A percentile compares a stretch with the other conserved stretches of the same genome.
Conservation (phyloP, 2,329 filamentous ascomycete species). For the Stagonosporopsis chrysanthemi region DNA sequence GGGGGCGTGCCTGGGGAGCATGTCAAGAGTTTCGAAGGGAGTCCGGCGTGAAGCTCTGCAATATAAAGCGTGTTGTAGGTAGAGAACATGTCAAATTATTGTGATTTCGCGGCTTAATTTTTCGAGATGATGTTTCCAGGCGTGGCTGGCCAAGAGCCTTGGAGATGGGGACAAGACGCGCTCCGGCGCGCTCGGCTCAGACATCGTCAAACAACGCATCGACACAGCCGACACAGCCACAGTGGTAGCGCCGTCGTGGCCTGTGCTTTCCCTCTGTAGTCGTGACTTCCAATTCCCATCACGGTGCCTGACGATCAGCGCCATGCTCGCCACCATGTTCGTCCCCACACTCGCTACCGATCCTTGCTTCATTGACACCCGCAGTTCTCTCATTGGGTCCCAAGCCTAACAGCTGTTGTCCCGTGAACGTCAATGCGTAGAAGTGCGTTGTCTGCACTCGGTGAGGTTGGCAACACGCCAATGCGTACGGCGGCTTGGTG, state of each 20-base stretch:
- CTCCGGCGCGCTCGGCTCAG: neutral
- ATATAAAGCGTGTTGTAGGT: too few species aligned
- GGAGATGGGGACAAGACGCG: neutral
- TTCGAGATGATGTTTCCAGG: neutral
- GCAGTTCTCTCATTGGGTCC: neutral
- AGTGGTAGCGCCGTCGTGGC: neutral
- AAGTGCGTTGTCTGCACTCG: neutral
- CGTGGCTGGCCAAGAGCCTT: conserved; percentile 1
- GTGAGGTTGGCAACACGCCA: conserved; percentile 3
- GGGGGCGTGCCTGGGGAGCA: neutral
- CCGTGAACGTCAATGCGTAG: neutral
- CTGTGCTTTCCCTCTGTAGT: neutral
- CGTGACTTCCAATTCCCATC: neutral
- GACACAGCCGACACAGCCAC: neutral
- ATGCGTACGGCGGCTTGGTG: conserved; percentile 11
- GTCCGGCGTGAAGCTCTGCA: neutral
- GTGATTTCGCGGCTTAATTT: neutral
- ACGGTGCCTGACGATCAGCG: conserved; percentile 1
- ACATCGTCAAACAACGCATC: neutral
- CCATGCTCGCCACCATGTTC: neutral
- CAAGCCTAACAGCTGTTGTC: neutral
- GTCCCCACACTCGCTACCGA: neutral
- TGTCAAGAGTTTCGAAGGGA: neutral
- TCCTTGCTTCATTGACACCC: neutral
- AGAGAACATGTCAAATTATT: too few species aligned